Percentiles rank a stretch among this genome's conserved stretches.
phyloP scores from a whole-genome alignment of 202 grass and related monocot genomes.

The Schoenoplectus tabernaemontani region DNA sequence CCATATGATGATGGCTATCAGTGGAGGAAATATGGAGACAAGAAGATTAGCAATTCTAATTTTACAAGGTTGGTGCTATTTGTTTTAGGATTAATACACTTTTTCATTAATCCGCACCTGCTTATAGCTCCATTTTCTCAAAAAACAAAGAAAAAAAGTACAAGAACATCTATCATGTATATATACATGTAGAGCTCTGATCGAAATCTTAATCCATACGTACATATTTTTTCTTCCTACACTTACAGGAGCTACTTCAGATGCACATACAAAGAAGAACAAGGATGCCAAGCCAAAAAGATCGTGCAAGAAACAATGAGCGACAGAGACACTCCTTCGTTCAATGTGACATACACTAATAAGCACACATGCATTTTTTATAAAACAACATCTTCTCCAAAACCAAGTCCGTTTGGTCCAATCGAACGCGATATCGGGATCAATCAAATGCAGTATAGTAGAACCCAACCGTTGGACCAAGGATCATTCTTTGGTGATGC shows the following conservation, averaged over 20 bases:
- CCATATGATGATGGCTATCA: slow-evolving; percentile 55
- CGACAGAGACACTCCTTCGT: slow-evolving; percentile 8
- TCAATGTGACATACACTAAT: slow-evolving; percentile 36
- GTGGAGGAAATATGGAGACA: slow-evolving; percentile 83
- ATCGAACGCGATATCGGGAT: background rate
- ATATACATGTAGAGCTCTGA: background rate
- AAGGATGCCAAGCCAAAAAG: slow-evolving; percentile 49
- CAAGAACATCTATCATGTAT: background rate
- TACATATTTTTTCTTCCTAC: background rate
- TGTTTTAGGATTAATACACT: background rate
- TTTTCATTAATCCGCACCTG: background rate
- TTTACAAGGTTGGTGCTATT: slow-evolving; percentile 28
- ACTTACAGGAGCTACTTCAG: slow-evolving; percentile 55
- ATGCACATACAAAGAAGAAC: slow-evolving; percentile 48
- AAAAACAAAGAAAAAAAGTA: background rate
- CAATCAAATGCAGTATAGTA: background rate
- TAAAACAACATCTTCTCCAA: background rate
- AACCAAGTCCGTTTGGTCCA: background rate
- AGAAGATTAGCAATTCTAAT: slow-evolving; percentile 37
- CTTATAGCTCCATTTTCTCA: background rate
- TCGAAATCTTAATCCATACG: background rate
- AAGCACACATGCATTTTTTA: slow-evolving; percentile 42
- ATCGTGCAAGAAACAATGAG: slow-evolving; percentile 38
- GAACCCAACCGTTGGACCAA: background rate
- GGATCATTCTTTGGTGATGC: background rate